Conservation (phyloP, 176 grass and related monocot genomes). For the Themeda triandra region DNA sequence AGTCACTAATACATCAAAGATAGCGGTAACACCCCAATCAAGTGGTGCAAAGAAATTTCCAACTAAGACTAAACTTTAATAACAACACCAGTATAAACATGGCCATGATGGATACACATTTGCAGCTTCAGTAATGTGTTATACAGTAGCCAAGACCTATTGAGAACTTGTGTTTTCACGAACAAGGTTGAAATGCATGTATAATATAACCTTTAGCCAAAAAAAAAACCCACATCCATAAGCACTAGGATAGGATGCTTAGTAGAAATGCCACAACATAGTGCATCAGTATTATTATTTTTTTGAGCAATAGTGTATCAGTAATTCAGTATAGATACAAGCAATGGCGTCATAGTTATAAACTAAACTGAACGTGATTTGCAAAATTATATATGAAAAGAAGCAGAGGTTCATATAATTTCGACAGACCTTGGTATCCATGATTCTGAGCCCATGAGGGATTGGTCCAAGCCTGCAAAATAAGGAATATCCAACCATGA, state of each 20-base stretch:
- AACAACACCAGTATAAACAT: not conserved
- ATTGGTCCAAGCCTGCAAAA: conserved; percentile 59
- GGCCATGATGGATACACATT: not conserved
- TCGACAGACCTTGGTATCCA: conserved; percentile 61
- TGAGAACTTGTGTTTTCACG: not conserved
- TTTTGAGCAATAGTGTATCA: not conserved
- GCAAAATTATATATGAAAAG: conserved; percentile 19
- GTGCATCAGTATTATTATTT: too few relatives aligned
- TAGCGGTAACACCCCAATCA: not conserved
- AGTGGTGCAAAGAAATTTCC: not conserved
- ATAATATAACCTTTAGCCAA: not conserved
- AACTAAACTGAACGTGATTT: not conserved
- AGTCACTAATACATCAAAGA: not conserved
- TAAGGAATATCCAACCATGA: conserved; percentile 2
- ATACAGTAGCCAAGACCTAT: not conserved
- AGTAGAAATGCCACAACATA: not conserved
- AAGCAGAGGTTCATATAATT: not conserved
- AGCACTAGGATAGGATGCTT: not conserved
- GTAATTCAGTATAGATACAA: conserved; percentile 1
- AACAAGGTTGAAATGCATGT: not conserved
- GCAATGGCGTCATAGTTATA: not conserved
- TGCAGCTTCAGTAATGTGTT: not conserved
- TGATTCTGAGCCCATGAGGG: conserved; percentile 54
- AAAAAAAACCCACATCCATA: not conserved
- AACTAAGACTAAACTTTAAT: not conserved